Base-by-base conservation (phyloP, 2,329 filamentous ascomycete species). In the Fusarium sp. region DNA sequence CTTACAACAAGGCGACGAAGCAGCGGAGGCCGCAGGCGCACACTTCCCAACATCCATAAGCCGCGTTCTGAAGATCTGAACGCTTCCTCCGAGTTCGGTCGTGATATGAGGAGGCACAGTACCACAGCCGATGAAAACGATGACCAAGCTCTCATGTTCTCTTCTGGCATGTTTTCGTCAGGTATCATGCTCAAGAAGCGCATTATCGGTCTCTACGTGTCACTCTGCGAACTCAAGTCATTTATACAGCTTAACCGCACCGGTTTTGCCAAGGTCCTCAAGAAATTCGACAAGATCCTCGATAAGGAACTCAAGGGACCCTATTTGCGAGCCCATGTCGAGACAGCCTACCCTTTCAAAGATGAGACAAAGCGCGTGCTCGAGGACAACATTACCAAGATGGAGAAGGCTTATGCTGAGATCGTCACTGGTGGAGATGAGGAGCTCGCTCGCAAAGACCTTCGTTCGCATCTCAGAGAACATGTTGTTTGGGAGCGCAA, bases 401-500 rank as follows among this genome's bases (percentile, higher is more conserved):
- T 98, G 79, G 96, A 98, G 81, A 83, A 88, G 54, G 89, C 92
- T 3, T 99, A 98, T 79, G 91, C 95, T 3, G 88, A 92, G 32
- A 86, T 98, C 23, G 93, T 97, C 61, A 97, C 95, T 1, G 90
- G 92, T 46, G 95, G 95, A 35, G 94, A 99, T 78, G 83, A 93
- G 6, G 86, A 88, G 10, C 85, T 93, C 18, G 95, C 96, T 9
- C 94, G 91, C 78, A 92, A 94, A 75, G 96, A 98, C 80, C 86
- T 99, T 64, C 90, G 96, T 60, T 90, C 97, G 35, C 95, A 99
- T 79, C 88, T 99, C 32, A 88, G 96, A 64, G 97, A 99, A 83
- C 96, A 99, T 81, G 95, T 99, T 25, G 96, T 98, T 1, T 99
- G 96, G 97, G 97, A 99, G 82, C 90, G 96, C 64, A 99, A 99